phyloP scores from a whole-genome alignment of 768 basidiomycete genomes.

The Leccinellum albellum region DNA sequence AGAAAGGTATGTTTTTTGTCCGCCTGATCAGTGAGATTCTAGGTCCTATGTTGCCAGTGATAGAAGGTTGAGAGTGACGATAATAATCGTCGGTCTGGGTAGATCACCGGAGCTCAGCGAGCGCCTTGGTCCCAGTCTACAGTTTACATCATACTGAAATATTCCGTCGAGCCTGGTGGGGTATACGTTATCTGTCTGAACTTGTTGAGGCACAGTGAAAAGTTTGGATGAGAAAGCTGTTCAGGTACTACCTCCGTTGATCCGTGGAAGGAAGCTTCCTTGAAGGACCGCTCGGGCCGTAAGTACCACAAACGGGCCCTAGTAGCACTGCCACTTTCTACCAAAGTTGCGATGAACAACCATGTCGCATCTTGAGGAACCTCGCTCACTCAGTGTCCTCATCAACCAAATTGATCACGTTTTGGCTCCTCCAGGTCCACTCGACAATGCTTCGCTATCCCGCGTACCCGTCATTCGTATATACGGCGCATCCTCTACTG shows the following conservation, averaged over 20 bases:
- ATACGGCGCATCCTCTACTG: slow-evolving; percentile 76
- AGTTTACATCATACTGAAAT: background rate
- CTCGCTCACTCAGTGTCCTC: slow-evolving; percentile 37
- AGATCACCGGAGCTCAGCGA: background rate
- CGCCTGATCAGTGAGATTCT: background rate
- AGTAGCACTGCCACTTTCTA: background rate
- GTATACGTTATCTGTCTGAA: background rate
- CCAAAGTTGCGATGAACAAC: slow-evolving; percentile 3
- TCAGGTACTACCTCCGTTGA: background rate
- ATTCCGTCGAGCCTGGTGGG: background rate
- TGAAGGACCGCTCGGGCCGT: no score
- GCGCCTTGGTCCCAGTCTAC: background rate
- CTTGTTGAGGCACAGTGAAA: background rate
- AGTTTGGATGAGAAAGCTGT: background rate
- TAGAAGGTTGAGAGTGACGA: background rate
- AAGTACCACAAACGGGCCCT: no score
- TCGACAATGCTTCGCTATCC: slow-evolving; percentile 61
- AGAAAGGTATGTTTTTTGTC: background rate
- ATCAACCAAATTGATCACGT: slow-evolving; percentile 63
- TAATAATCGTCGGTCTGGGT: background rate
- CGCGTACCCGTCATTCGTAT: slow-evolving; percentile 81
- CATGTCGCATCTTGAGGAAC: slow-evolving; percentile 6
- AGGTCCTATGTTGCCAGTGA: background rate
- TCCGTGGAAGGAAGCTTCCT: background rate
- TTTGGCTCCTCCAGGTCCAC: slow-evolving; percentile 51